A percentile compares a stretch with the other conserved stretches of the same genome.
Evolutionary conservation across 2,329 filamentous ascomycete genomes (phyloP).

Genomic region (Xylariaceae sp.): DNA sequence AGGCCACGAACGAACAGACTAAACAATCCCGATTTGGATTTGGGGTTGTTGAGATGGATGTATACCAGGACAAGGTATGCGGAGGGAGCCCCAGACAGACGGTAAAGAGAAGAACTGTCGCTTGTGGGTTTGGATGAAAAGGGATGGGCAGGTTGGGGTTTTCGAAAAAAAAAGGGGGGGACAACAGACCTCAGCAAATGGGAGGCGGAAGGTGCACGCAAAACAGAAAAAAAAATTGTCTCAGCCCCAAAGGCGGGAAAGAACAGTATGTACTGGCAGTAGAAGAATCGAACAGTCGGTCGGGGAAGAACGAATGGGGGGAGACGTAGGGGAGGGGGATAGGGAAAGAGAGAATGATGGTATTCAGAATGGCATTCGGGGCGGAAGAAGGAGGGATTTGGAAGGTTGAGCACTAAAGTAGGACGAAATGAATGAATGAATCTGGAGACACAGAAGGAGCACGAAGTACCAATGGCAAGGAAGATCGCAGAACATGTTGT

Average conservation of each 20-base stretch:
- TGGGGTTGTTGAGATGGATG: slow-evolving; percentile 17
- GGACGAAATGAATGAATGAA: slow-evolving; percentile 20
- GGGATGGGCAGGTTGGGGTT: slow-evolving; percentile 15
- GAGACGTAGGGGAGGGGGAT: slow-evolving; percentile 21
- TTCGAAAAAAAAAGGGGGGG: slow-evolving; percentile 18
- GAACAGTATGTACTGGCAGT: slow-evolving; percentile 28
- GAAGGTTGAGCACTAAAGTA: slow-evolving; percentile 25
- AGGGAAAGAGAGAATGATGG: slow-evolving; percentile 25
- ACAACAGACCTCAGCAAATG: slow-evolving; percentile 20
- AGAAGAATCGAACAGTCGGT: slow-evolving; percentile 28
- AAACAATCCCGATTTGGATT: slow-evolving; percentile 15
- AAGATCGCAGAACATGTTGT: slow-evolving; percentile 13
- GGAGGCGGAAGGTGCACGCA: slow-evolving; percentile 19
- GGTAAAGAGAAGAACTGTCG: slow-evolving; percentile 18
- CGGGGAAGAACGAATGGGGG: slow-evolving; percentile 27
- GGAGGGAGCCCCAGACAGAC: slow-evolving; percentile 16
- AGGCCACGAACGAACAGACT: slow-evolving; percentile 17
- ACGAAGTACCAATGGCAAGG: slow-evolving; percentile 20
- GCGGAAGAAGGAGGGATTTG: slow-evolving; percentile 27
- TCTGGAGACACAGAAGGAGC: slow-evolving; percentile 19
- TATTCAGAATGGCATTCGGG: slow-evolving; percentile 30
- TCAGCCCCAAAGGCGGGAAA: slow-evolving; percentile 15
- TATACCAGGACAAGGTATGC: slow-evolving; percentile 15
- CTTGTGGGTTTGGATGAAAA: slow-evolving; percentile 19
- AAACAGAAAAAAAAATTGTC: slow-evolving; percentile 25